These are phyloP conservation scores for Clohesyomyces aquaticus DNA, from an alignment of 495 filamentous ascomycete species.

Conservation along the genomic window DNA sequence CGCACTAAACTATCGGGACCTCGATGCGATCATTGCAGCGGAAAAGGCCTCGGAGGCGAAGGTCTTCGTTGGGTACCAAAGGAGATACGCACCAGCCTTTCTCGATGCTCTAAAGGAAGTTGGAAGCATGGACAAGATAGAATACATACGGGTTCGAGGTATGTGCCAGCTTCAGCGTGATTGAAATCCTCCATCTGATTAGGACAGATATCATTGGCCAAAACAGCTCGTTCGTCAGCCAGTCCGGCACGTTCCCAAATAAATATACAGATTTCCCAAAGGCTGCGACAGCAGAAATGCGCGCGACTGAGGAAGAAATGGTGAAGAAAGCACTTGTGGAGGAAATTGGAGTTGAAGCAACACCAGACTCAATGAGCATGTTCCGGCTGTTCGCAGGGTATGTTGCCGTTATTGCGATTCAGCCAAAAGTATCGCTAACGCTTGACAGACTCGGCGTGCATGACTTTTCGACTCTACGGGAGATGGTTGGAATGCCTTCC, in stretches of 20 bases:
- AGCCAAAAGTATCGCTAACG: neutral
- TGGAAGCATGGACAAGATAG: conserved; percentile 50
- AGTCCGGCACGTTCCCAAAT: neutral
- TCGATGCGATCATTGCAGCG: conserved; percentile 52
- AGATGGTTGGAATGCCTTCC: conserved; percentile 55
- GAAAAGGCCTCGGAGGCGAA: conserved; percentile 45
- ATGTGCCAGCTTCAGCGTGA: conserved; percentile 55
- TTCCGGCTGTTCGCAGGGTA: conserved; percentile 51
- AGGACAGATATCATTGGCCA: conserved; percentile 37
- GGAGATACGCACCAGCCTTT: conserved; percentile 59
- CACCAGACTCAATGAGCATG: conserved; percentile 43
- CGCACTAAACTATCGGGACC: conserved; percentile 50
- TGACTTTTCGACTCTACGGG: conserved; percentile 61
- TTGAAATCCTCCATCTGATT: conserved; percentile 37
- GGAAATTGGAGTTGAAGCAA: conserved; percentile 38
- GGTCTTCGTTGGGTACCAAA: conserved; percentile 61
- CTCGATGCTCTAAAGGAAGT: conserved; percentile 57
- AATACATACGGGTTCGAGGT: conserved; percentile 59
- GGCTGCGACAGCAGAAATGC: neutral
- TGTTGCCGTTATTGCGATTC: neutral
- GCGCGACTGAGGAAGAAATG: conserved; percentile 1
- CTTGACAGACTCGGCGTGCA: conserved; percentile 54
- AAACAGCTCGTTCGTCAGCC: neutral
- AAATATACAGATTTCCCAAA: conserved; percentile 1
- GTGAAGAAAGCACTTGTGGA: conserved; percentile 42